Evolutionary conservation across 306 rosid species (phyloP).

Genomic region (Pterocarpus macrocarpus): DNA sequence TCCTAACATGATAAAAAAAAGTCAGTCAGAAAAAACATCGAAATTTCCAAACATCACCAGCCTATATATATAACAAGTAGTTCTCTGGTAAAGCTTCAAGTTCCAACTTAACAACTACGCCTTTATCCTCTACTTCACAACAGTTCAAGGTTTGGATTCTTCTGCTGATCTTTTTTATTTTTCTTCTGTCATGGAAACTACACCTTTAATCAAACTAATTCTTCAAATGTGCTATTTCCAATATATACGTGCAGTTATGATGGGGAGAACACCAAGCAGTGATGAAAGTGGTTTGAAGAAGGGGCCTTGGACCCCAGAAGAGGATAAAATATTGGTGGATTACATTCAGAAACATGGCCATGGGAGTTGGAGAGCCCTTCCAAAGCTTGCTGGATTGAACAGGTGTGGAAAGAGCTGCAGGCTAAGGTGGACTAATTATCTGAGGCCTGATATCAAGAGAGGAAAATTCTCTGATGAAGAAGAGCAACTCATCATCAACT

Average conservation of each 20-base stretch:
- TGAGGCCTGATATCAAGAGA: constrained; percentile 81
- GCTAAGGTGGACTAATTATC: constrained; percentile 82
- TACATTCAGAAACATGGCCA: constrained; percentile 68
- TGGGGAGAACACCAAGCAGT: constrained; percentile 48
- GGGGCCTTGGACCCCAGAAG: constrained; percentile 66
- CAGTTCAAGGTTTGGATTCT: constrained; percentile 46
- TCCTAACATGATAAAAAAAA: constrained; percentile 12
- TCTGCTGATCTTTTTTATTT: constrained; percentile 4
- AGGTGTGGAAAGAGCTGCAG: constrained; percentile 91
- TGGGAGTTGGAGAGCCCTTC: constrained; percentile 86
- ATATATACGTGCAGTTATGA: constrained; percentile 34
- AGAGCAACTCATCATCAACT: constrained; percentile 65
- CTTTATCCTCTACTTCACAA: constrained; percentile 32
- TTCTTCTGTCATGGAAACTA: constrained; percentile 15
- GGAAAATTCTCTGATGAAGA: constrained; percentile 77
- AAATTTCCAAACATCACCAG: constrained; percentile 35
- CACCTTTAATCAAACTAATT: not conserved
- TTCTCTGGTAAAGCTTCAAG: constrained; percentile 24
- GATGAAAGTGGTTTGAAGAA: constrained; percentile 61
- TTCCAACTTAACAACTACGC: not conserved
- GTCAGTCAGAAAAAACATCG: constrained; percentile 25
- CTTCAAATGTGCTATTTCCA: not conserved
- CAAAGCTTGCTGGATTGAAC: constrained; percentile 83
- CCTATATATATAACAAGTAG: constrained; percentile 29
- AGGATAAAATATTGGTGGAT: constrained; percentile 51